These are phyloP conservation scores for Ophiocordyceps camponoti-floridani DNA, from an alignment of 2,329 filamentous ascomycete species.

Conservation along the genomic window DNA sequence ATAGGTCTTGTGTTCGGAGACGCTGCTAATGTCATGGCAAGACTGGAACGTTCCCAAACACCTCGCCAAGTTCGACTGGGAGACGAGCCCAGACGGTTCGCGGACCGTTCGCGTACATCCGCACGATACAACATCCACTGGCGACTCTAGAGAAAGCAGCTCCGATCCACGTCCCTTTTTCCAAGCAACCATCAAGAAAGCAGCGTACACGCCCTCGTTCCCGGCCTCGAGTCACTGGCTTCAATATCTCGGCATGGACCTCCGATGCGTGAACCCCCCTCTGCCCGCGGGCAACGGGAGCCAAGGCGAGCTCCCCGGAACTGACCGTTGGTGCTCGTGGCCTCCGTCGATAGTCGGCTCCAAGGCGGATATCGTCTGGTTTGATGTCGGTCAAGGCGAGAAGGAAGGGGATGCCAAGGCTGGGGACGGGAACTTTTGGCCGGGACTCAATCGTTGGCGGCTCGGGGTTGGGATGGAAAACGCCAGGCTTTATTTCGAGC, in stretches of 20 bases:
- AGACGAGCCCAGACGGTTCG: background rate
- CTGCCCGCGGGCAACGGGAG: background rate
- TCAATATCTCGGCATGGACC: background rate
- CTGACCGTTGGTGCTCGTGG: background rate
- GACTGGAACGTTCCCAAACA: background rate
- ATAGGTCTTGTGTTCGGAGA: background rate
- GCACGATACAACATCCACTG: background rate
- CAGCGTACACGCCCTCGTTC: background rate
- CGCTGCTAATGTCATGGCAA: background rate
- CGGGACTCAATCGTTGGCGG: background rate
- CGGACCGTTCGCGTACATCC: background rate
- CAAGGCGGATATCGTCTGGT: background rate
- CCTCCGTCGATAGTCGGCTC: background rate
- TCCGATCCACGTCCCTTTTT: background rate
- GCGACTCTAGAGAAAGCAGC: background rate
- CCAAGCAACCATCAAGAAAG: background rate
- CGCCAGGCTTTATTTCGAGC: background rate
- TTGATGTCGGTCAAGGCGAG: background rate
- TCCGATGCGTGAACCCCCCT: background rate
- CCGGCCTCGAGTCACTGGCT: background rate
- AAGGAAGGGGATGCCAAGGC: background rate
- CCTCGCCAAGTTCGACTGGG: background rate
- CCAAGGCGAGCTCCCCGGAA: background rate
- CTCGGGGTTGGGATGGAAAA: background rate
- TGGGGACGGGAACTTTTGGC: background rate